A percentile compares a stretch with the other conserved stretches of the same genome.
Evolutionary conservation across 139 green algal genomes (phyloP).

Genomic region (Mychonastes homosphaera): DNA sequence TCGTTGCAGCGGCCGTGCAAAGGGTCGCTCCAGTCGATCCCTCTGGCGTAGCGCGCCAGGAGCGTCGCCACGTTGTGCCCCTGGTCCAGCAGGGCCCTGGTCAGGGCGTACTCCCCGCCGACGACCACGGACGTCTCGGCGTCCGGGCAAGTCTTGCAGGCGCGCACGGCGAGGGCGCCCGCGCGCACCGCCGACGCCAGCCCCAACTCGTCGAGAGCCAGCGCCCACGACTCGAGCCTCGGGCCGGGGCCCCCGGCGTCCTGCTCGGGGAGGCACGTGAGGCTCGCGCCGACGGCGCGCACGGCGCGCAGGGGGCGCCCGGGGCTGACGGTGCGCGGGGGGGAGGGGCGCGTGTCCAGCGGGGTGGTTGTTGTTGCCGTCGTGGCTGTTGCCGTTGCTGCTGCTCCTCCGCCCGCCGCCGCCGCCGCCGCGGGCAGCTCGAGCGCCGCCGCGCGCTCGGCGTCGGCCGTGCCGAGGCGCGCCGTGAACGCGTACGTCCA

Average conservation of each 20-base stretch:
- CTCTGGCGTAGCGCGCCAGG: constrained; percentile 44
- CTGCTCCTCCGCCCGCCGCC: constrained; percentile 3
- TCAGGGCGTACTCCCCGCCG: constrained; percentile 63
- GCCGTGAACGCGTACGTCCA: constrained; percentile 53
- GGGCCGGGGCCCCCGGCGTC: constrained; percentile 43
- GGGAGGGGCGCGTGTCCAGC: neutral
- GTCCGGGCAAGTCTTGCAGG: constrained; percentile 55
- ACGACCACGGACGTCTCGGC: constrained; percentile 25
- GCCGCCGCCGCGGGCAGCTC: neutral
- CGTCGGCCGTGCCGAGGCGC: constrained; percentile 13
- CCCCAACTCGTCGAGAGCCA: constrained; percentile 26
- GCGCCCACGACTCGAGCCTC: constrained; percentile 39
- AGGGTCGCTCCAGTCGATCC: constrained; percentile 32
- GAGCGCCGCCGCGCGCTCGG: neutral
- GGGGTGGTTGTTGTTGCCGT: neutral
- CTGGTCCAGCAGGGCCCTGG: constrained; percentile 29
- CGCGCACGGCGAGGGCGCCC: constrained; percentile 40
- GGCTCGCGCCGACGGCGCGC: constrained; percentile 41
- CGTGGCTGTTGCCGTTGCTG: neutral
- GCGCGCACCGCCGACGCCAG: constrained; percentile 17
- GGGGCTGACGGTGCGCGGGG: neutral
- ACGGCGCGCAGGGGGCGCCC: constrained; percentile 5
- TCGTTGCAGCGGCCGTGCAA: constrained; percentile 59
- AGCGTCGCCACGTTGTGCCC: constrained; percentile 63
- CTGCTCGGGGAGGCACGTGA: constrained; percentile 54